Evolutionary conservation across 1,139 yeast genomes (phyloP).

Genomic region (Pichia sorboxylosa): DNA sequence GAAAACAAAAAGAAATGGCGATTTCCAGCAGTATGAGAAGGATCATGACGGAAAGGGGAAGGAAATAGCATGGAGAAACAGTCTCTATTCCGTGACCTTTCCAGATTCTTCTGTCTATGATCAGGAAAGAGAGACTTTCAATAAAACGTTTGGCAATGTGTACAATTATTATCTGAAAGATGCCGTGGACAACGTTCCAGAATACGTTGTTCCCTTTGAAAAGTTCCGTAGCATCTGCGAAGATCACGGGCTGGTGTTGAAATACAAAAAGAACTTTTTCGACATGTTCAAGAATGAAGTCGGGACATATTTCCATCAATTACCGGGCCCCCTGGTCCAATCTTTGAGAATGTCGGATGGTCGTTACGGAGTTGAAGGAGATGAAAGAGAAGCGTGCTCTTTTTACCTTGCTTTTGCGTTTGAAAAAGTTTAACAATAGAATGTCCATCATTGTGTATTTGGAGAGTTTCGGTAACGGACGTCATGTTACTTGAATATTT

Average conservation of each 20-base stretch:
- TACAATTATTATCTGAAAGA: slow-evolving; percentile 77
- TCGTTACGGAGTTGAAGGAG: slow-evolving; percentile 76
- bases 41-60: background rate
- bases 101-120: slow-evolving; percentile 31
- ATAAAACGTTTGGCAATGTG: slow-evolving; percentile 72
- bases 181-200: slow-evolving; percentile 95
- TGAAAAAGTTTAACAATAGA: slow-evolving; percentile 24
- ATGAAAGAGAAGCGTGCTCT: slow-evolving; percentile 82
- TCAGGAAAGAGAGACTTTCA: slow-evolving; percentile 60
- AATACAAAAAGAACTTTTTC: slow-evolving; percentile 65
- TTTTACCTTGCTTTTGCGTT: slow-evolving; percentile 76
- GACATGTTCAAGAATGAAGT: slow-evolving; percentile 76
- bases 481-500: too few relatives aligned
- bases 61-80: slow-evolving; percentile 63
- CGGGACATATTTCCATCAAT: slow-evolving; percentile 46
- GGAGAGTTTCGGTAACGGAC: too few relatives aligned
- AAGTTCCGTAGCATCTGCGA: slow-evolving; percentile 71
- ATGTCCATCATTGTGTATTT: background rate
- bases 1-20: slow-evolving; percentile 24
- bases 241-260: slow-evolving; percentile 66
- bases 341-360: slow-evolving; percentile 71
- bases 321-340: slow-evolving; percentile 55
- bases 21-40: background rate
- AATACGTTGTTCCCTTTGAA: slow-evolving; percentile 94
- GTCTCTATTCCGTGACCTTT: slow-evolving; percentile 69